A percentile compares a stretch with the other conserved stretches of the same genome.
These are phyloP conservation scores for Yamadazyma nakazawae DNA, from an alignment of 805 yeast species.

Conservation along the genomic window DNA sequence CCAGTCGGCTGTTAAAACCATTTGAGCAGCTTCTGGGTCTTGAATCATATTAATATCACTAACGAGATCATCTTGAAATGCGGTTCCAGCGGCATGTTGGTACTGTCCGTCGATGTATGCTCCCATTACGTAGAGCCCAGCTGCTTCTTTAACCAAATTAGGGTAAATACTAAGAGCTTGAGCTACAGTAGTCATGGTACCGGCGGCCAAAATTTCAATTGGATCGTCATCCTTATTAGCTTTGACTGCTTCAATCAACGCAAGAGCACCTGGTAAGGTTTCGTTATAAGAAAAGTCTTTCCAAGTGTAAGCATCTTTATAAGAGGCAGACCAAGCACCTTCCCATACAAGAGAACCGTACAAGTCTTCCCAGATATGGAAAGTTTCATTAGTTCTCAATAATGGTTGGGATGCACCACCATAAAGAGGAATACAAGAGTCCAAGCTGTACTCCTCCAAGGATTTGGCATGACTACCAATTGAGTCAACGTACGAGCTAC, in stretches of 20 bases:
- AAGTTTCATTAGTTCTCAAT: constrained; percentile 36
- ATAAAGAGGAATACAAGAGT: constrained; percentile 34
- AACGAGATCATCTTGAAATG: constrained; percentile 30
- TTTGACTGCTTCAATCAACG: constrained; percentile 39
- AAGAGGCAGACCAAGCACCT: constrained; percentile 34
- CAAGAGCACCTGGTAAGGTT: constrained; percentile 35
- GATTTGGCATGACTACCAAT: constrained; percentile 30
- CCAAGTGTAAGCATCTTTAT: constrained; percentile 30
- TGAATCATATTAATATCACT: constrained; percentile 43
- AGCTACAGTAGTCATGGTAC: constrained; percentile 44
- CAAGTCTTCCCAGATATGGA: constrained; percentile 35
- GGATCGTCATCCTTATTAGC: constrained; percentile 34
- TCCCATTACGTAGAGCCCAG: constrained; percentile 41
- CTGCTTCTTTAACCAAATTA: constrained; percentile 35
- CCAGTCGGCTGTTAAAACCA: constrained; percentile 41
- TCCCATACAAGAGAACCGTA: constrained; percentile 42
- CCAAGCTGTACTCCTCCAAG: constrained; percentile 29
- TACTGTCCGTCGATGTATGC: constrained; percentile 42
- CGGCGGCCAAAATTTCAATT: constrained; percentile 35
- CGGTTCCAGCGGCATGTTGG: constrained; percentile 28
- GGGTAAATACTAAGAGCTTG: constrained; percentile 42
- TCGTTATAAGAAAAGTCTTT: constrained; percentile 26
- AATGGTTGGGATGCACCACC: constrained; percentile 38
- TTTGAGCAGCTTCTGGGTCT: constrained; percentile 47
- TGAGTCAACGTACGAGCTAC: constrained; percentile 37